phyloP scores from a whole-genome alignment of 2,329 filamentous ascomycete species.

The Anthostomella pinea region DNA sequence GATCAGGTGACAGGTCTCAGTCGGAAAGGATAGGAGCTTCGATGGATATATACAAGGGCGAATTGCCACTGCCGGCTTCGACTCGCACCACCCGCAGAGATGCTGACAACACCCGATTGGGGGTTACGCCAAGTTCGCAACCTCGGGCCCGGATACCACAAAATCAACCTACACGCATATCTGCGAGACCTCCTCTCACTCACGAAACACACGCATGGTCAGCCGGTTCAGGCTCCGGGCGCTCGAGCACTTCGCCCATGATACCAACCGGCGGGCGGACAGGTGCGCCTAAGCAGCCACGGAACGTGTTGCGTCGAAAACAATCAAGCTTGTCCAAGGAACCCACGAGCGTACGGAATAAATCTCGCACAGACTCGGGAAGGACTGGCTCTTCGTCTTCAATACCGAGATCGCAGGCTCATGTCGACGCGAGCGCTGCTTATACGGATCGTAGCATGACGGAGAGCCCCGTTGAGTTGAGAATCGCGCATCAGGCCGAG shows the following conservation, averaged over 20 bases:
- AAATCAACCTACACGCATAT: slow-evolving; percentile 25
- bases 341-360: slow-evolving; percentile 29
- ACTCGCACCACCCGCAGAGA: slow-evolving; percentile 27
- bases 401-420: slow-evolving; percentile 36
- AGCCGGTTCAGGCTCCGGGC: slow-evolving; percentile 31
- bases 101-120: slow-evolving; percentile 18
- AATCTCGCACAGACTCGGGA: slow-evolving; percentile 34
- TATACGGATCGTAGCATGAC: slow-evolving; percentile 42
- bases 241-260: slow-evolving; percentile 33
- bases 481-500: slow-evolving; percentile 41
- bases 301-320: slow-evolving; percentile 49
- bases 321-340: slow-evolving; percentile 45
- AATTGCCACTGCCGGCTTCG: slow-evolving; percentile 20
- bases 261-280: slow-evolving; percentile 35
- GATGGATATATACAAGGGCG: slow-evolving; percentile 27
- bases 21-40: slow-evolving; percentile 26
- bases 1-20: slow-evolving; percentile 23
- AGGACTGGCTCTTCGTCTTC: slow-evolving; percentile 45
- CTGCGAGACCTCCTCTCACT: slow-evolving; percentile 36
- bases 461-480: slow-evolving; percentile 44
- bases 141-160: slow-evolving; percentile 36
- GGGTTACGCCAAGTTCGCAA: slow-evolving; percentile 20
- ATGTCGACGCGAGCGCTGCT: slow-evolving; percentile 34
- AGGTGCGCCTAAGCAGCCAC: slow-evolving; percentile 31
- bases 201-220: slow-evolving; percentile 45